Evolutionary conservation across 768 basidiomycete genomes (phyloP).

Genomic region (Phylloporus sp.): DNA sequence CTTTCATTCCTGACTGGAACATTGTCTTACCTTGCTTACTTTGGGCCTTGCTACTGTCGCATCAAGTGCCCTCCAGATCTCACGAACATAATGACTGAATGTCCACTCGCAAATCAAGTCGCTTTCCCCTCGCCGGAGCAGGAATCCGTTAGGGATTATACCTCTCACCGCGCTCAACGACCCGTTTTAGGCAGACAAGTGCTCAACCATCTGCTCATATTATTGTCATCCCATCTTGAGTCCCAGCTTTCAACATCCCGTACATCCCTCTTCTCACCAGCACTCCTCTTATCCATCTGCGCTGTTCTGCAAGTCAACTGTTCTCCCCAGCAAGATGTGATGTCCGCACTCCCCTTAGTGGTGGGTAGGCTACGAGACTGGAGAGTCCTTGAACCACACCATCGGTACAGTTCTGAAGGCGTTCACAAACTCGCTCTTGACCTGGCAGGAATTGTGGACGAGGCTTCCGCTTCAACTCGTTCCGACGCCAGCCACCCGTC

Average conservation of each 20-base stretch:
- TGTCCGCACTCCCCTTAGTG: slow-evolving; percentile 19
- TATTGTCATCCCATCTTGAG: slow-evolving; percentile 13
- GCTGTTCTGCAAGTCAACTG: slow-evolving; percentile 3
- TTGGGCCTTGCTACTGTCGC: not conserved
- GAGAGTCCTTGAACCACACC: slow-evolving; percentile 19
- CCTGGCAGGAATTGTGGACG: slow-evolving; percentile 12
- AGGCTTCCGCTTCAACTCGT: not conserved
- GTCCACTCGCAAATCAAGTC: slow-evolving; percentile 4
- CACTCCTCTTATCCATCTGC: slow-evolving; percentile 25
- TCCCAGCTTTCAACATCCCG: not conserved
- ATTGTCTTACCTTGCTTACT: slow-evolving; percentile 3
- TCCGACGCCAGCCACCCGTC: not conserved
- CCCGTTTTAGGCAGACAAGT: slow-evolving; percentile 6
- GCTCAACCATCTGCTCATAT: slow-evolving; percentile 12
- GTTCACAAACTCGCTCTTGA: slow-evolving; percentile 19
- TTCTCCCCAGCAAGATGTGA: not conserved
- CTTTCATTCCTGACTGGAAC: slow-evolving; percentile 5
- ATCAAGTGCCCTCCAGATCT: slow-evolving; percentile 14
- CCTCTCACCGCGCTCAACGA: slow-evolving; percentile 2
- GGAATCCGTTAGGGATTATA: slow-evolving; percentile 1
- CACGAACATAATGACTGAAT: slow-evolving; percentile 21
- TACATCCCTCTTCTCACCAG: slow-evolving; percentile 6
- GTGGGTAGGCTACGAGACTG: slow-evolving; percentile 22
- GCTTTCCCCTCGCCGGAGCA: not conserved
- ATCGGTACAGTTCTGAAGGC: slow-evolving; percentile 11